Conservation (phyloP, 345 rosid genomes). For the Syzygium jambos region DNA sequence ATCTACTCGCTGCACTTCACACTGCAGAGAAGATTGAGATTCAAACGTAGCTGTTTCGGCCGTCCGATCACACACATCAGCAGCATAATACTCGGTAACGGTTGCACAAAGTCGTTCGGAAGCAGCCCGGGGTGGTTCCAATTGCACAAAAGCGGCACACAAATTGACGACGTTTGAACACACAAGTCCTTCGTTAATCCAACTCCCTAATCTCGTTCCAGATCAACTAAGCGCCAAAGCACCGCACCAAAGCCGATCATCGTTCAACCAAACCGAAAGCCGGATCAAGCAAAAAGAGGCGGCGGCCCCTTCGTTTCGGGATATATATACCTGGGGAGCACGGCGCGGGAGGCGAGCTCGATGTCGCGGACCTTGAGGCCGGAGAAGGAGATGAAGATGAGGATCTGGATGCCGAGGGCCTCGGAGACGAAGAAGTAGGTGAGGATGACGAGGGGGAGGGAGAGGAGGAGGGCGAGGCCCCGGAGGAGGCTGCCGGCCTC, state of each 20-base stretch:
- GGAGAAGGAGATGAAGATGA: conserved; percentile 72
- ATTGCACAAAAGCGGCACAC: neutral
- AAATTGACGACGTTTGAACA: neutral
- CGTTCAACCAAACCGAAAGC: neutral
- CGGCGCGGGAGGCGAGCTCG: conserved; percentile 84
- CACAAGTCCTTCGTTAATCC: neutral
- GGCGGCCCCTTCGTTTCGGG: neutral
- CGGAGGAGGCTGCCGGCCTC: conserved; percentile 91
- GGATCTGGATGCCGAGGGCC: conserved; percentile 79
- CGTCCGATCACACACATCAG: neutral
- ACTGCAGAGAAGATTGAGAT: neutral
- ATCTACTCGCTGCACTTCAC: neutral
- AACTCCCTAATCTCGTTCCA: neutral
- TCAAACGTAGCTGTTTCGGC: neutral
- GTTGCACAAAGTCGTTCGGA: neutral
- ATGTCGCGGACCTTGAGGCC: conserved; percentile 86
- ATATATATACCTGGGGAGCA: conserved; percentile 33
- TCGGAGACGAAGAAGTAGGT: conserved; percentile 75
- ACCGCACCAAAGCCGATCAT: neutral
- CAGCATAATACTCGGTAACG: neutral
- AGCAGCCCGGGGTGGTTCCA: neutral
- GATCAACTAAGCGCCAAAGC: neutral
- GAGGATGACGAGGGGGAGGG: conserved; percentile 55
- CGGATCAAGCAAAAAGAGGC: neutral
- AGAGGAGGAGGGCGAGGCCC: conserved; percentile 67